A percentile compares a stretch with the other conserved stretches of the same genome.
Conservation (phyloP, 148 eudicot species). For the Selenicereus undatus region DNA sequence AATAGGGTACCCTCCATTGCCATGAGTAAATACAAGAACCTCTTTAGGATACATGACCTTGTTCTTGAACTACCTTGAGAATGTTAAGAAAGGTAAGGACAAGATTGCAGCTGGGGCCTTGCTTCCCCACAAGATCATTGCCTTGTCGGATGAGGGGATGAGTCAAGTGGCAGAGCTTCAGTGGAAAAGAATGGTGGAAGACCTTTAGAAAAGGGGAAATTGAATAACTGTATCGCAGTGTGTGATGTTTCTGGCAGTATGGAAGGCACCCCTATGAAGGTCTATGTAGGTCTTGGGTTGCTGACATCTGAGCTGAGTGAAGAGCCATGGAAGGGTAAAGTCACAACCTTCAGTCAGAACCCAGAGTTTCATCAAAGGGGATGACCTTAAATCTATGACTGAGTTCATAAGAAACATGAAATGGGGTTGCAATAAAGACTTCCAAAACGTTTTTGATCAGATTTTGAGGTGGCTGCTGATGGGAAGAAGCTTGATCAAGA, state of each 20-base stretch:
- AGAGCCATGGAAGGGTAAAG: slow-evolving; percentile 40
- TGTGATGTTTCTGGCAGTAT: slow-evolving; percentile 57
- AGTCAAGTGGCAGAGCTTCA: neutral
- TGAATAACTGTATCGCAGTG: slow-evolving; percentile 39
- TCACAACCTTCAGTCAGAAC: slow-evolving; percentile 23
- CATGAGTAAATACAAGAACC: slow-evolving; percentile 37
- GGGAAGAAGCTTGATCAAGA: slow-evolving; percentile 26
- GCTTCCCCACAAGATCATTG: slow-evolving; percentile 12
- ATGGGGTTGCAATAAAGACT: too few species aligned
- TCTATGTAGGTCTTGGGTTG: slow-evolving; percentile 40
- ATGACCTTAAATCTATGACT: too few species aligned
- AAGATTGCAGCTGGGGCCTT: slow-evolving; percentile 48
- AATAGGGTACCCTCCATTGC: slow-evolving; percentile 59
- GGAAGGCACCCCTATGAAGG: slow-evolving; percentile 38
- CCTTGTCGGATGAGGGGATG: neutral
- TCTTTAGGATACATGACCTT: slow-evolving; percentile 29
- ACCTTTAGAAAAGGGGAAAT: slow-evolving; percentile 40
- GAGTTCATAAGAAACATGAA: too few species aligned
- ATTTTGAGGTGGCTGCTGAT: too few species aligned
- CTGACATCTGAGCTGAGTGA: slow-evolving; percentile 32
- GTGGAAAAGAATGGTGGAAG: slow-evolving; percentile 26
- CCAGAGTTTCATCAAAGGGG: too few species aligned
- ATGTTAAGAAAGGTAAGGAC: slow-evolving; percentile 36
- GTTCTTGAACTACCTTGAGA: slow-evolving; percentile 32
- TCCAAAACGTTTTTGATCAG: too few species aligned